Evolutionary conservation across 495 filamentous ascomycete genomes (phyloP).

Genomic region (Penicillium maclennaniae): DNA sequence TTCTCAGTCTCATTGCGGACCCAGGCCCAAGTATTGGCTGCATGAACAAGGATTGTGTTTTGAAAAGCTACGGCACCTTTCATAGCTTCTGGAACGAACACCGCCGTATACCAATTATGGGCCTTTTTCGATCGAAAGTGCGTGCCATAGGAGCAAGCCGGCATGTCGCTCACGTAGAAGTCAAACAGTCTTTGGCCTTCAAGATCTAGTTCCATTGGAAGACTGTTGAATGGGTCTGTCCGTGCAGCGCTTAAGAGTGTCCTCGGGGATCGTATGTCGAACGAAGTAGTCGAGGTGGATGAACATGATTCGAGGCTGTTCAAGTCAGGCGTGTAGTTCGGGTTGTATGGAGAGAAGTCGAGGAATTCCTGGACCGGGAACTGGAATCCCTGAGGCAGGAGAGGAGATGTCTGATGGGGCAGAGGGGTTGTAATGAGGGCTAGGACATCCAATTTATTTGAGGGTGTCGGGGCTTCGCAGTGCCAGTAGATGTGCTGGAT

Average conservation of each 20-base stretch:
- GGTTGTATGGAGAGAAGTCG: conserved; percentile 5
- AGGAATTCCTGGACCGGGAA: not conserved
- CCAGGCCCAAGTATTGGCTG: conserved; percentile 39
- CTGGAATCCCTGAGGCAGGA: not conserved
- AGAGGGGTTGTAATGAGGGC: not conserved
- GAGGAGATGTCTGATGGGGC: conserved; percentile 3
- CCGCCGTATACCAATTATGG: conserved; percentile 37
- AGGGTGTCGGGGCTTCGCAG: not conserved
- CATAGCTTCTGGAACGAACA: conserved; percentile 38
- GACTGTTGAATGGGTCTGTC: conserved; percentile 35
- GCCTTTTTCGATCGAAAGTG: conserved; percentile 34
- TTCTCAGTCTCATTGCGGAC: conserved; percentile 32
- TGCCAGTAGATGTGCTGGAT: conserved; percentile 1
- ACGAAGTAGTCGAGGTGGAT: conserved; percentile 13
- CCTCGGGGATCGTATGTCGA: conserved; percentile 25
- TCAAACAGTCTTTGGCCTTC: conserved; percentile 35
- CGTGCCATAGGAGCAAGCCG: conserved; percentile 34
- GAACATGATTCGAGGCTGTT: conserved; percentile 15
- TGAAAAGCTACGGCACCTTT: conserved; percentile 39
- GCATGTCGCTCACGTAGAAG: conserved; percentile 41
- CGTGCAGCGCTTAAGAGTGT: conserved; percentile 35
- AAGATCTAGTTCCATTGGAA: conserved; percentile 29
- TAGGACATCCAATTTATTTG: not conserved
- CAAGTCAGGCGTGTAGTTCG: conserved; percentile 12
- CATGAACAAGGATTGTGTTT: conserved; percentile 37